phyloP scores from a whole-genome alignment of 2,329 filamentous ascomycete genomes.

The Hypoxylon sp. region DNA sequence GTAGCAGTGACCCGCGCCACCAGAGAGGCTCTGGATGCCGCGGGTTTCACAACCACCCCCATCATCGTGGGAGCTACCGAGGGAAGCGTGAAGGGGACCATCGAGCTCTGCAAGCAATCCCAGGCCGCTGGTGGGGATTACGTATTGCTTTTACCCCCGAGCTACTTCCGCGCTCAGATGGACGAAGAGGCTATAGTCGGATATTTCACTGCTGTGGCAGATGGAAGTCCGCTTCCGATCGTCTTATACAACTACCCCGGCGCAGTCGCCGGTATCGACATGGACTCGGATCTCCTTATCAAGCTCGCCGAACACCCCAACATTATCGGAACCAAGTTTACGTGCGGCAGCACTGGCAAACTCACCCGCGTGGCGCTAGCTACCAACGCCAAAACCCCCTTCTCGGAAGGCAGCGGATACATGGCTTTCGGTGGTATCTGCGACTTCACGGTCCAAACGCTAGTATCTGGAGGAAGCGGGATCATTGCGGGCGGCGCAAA shows the following conservation, averaged over 20 bases:
- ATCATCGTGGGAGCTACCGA: slow-evolving; percentile 87
- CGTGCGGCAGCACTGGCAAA: slow-evolving; percentile 90
- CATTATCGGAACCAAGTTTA: slow-evolving; percentile 91
- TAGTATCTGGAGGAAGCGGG: slow-evolving; percentile 81
- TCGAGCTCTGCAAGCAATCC: slow-evolving; percentile 77
- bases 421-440: slow-evolving; percentile 90
- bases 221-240: slow-evolving; percentile 79
- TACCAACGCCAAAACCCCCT: slow-evolving; percentile 76
- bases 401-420: slow-evolving; percentile 71
- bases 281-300: slow-evolving; percentile 90
- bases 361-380: slow-evolving; percentile 83
- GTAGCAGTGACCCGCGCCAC: slow-evolving; percentile 79
- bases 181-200: slow-evolving; percentile 79
- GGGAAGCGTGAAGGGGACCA: slow-evolving; percentile 83
- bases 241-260: slow-evolving; percentile 93
- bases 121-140: slow-evolving; percentile 80
- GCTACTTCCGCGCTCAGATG: slow-evolving; percentile 83
- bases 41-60: slow-evolving; percentile 79
- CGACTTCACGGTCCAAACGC: slow-evolving; percentile 87
- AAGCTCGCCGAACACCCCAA: slow-evolving; percentile 82
- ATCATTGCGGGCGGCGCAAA: slow-evolving; percentile 90
- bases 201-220: slow-evolving; percentile 81
- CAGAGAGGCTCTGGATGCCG: slow-evolving; percentile 82
- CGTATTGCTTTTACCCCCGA: slow-evolving; percentile 81
- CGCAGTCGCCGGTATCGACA: slow-evolving; percentile 86